Evolutionary conservation across 257 asterid species (phyloP), one percentile per base, ranked within the genome.

Genomic region (Striga asiatica): DNA sequence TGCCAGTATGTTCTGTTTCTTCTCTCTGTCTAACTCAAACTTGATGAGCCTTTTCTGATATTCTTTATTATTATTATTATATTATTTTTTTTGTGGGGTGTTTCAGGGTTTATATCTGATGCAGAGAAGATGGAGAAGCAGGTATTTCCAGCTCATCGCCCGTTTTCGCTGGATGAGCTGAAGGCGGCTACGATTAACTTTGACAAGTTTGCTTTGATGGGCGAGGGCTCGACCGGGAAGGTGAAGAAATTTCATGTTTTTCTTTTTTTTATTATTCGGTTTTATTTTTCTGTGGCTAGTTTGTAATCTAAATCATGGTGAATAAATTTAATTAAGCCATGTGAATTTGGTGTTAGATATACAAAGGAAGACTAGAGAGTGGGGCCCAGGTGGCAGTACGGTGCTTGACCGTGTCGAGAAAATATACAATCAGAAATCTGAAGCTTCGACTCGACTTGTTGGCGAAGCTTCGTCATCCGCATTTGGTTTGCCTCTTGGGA

Each of bases 401-500:
- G 42, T 71, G 80, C 73, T 64, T 81, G 38, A 68, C 64, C 2
- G 79, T 81, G 35, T 74, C 76, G 2, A 81, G 59, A 66, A 77
- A 52, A 64, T 81, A 61, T 32, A 74, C 87, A 22, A 76, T 77
- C 58, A 70, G 94, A 49, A 81, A 83, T 58, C 83, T 83, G 45
- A 83, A 78, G 66, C 81, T 83, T 16, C 73, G 94, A 22, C 64
- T 81, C 49, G 94, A 83, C 67, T 64, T 83, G 55, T 66, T 83
- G 65, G 66, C 94, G 49, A 83, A 81, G 76, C 83, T 83, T 23
- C 65, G 78, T 3, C 84, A 83, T 55, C 76, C 89, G 52, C 78
- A 81, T 70, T 63, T 83, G 6, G 89, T 76, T 22, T 72, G 87
- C 74, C 78, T 83, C 62, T 62, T 83, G 71, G 94, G 94, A 18